Conservation (phyloP, 805 yeast species). For the Metschnikowia borealis region DNA sequence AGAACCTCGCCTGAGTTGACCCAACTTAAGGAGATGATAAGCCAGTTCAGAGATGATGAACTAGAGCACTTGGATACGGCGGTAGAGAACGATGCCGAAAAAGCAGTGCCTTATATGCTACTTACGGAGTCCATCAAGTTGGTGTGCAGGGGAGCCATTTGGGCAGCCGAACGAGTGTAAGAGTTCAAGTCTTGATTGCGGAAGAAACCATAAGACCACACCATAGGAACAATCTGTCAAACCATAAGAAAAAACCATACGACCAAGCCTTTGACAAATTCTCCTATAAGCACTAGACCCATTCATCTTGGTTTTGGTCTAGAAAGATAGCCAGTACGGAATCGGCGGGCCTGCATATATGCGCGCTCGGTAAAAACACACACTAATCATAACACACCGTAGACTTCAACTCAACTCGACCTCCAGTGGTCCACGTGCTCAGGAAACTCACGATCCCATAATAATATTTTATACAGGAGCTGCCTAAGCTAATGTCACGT, state of each 20-base stretch:
- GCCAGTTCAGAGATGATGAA: conserved; percentile 87
- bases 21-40: conserved; percentile 57
- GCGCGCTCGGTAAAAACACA: conserved; percentile 4
- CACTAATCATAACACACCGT: conserved; percentile 1
- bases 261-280: too few species aligned
- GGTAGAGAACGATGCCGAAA: conserved; percentile 82
- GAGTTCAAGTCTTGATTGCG: background rate
- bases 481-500: conserved; percentile 6
- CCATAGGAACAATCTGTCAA: background rate
- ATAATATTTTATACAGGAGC: background rate
- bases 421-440: background rate
- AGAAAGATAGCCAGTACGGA: too few species aligned
- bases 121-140: conserved; percentile 83
- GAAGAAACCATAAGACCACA: background rate
- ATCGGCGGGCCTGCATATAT: background rate
- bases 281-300: too few species aligned
- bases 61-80: conserved; percentile 95
- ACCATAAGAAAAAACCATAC: too few species aligned
- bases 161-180: conserved; percentile 82
- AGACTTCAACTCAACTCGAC: background rate
- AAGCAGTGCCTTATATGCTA: conserved; percentile 87
- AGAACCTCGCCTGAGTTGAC: conserved; percentile 52
- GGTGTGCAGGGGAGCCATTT: conserved; percentile 83
- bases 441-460: background rate
- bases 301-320: background rate